Evolutionary conservation across 352 stramenopile genomes (phyloP).

Genomic region (Phytophthora pistaciae): DNA sequence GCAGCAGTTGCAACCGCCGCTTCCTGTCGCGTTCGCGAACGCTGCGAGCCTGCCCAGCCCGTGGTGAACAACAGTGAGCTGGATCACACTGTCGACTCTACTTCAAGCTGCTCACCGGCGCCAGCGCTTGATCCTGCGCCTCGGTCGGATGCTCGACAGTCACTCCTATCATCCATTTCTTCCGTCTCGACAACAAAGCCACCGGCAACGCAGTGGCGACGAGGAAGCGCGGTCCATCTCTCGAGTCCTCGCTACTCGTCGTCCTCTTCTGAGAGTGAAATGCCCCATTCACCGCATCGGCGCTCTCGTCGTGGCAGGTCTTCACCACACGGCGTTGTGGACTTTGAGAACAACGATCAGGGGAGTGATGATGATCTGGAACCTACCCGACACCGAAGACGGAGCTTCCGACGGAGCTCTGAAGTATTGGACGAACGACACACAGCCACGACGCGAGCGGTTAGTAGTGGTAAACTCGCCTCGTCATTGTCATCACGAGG

Average conservation of each 20-base stretch:
- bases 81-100: slow-evolving; percentile 30
- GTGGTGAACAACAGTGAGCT: slow-evolving; percentile 23
- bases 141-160: slow-evolving; percentile 5
- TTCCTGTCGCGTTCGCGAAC: slow-evolving; percentile 18
- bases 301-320: slow-evolving; percentile 18
- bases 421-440: slow-evolving; percentile 3
- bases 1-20: slow-evolving; percentile 16
- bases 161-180: slow-evolving; percentile 29
- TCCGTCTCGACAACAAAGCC: slow-evolving; percentile 24
- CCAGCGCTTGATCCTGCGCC: slow-evolving; percentile 6
- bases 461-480: slow-evolving; percentile 13
- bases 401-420: slow-evolving; percentile 9
- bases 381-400: slow-evolving; percentile 4
- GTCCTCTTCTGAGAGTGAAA: slow-evolving; percentile 34
- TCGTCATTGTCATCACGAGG: slow-evolving; percentile 14
- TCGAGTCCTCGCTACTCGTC: slow-evolving; percentile 24
- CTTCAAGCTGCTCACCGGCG: slow-evolving; percentile 7
- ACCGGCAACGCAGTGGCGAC: slow-evolving; percentile 4
- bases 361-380: slow-evolving; percentile 26
- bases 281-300: slow-evolving; percentile 2
- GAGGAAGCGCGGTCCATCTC: slow-evolving; percentile 5
- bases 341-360: slow-evolving; percentile 25
- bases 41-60: slow-evolving; percentile 10
- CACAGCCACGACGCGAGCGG: not conserved
- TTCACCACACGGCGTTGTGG: not conserved